Evolutionary conservation across 495 filamentous ascomycete genomes (phyloP), one percentile per base, ranked within the genome.

Genomic region (Hypoxylon fuscum): DNA sequence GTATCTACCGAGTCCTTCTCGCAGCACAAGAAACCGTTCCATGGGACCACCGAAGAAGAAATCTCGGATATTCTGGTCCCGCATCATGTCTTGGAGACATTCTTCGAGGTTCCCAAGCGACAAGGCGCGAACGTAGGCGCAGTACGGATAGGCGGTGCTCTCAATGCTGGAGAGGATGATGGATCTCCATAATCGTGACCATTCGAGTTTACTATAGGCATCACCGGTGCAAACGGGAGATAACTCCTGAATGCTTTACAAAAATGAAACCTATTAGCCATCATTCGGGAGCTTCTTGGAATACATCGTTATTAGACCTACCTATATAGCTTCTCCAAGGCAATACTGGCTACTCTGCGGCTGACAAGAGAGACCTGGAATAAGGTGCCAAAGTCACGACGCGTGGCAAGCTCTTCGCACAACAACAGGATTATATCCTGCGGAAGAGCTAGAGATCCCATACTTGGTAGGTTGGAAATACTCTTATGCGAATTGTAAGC

Each of bases 111-210:
- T 85, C 55, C 82, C 72, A 1, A 91, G 76, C 62, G 88, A 82
- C 22, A 94, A 73, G 18, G 77, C 68, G 23, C 83, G 84, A 40
- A 92, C 82, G 71, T 88, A 91, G 27, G 80, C 77, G 64, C 84
- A 88, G 62, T 94, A 93, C 0, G 88, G 88, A 57, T 85, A 88
- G 23, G 82, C 73, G 0, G 90, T 90, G 58, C 79, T 72, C 9
- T 79, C 83, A 23, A 89, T 49, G 56, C 86, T 86, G 1, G 90
- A 93, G 5, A 85, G 74, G 49, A 90, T 82, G 45, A 92, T 82
- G 5, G 87, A 87, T 29, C 83, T 80, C 90, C 90, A 93, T 29
- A 90, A 73, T 3, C 83, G 76, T 11, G 85, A 79, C 78, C 85
- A 87, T 71, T 81, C 82, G 21, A 47, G 10, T 45, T 59, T 62